Evolutionary conservation across 2,329 filamentous ascomycete genomes (phyloP), one percentile per base, ranked within the genome.

Genomic region (Chaetomium sp.): DNA sequence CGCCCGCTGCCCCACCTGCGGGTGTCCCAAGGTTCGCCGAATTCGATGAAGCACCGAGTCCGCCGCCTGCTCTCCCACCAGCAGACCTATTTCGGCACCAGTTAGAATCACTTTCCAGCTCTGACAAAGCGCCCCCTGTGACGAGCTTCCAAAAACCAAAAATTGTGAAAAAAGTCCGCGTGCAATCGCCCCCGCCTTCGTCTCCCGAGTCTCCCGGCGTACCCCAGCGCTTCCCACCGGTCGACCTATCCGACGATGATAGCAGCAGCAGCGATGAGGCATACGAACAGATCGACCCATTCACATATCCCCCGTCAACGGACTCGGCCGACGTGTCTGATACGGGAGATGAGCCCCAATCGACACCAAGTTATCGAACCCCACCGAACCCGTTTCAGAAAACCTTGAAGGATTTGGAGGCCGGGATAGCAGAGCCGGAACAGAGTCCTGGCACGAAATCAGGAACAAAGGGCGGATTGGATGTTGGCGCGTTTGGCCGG

Each of bases 401-500:
- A 75, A 85, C 84, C 9, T 71, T 84, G 38, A 79, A 82, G 51
- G 83, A 85, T 57, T 70, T 84, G 60, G 83, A 85, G 64, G 75
- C 74, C 29, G 70, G 73, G 4, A 69, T 70, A 25, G 74, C 70
- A 38, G 73, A 78, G 45, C 71, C 74, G 47, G 70, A 74, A 21
- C 72, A 78, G 25, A 71, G 75, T 70, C 62, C 76, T 69, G 71
- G 76, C 66, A 13, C 73, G 66, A 63, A 64, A 1, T 50, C 64
- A n/a, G 60, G 78, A 73, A 71, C 77, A 9, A 81, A 78, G 69
- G 78, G 75, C 21, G 82, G 86, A 0, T 77, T 94, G 68, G 90
- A 95, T 73, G 91, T 94, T 0, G 87, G 92, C 73, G 87, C 90
- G 8, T 95, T 95, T 78, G 88, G 88, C 72, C 84, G 88, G 65